Evolutionary conservation across 495 filamentous ascomycete genomes (phyloP).

Genomic region (Xylaria castorea): DNA sequence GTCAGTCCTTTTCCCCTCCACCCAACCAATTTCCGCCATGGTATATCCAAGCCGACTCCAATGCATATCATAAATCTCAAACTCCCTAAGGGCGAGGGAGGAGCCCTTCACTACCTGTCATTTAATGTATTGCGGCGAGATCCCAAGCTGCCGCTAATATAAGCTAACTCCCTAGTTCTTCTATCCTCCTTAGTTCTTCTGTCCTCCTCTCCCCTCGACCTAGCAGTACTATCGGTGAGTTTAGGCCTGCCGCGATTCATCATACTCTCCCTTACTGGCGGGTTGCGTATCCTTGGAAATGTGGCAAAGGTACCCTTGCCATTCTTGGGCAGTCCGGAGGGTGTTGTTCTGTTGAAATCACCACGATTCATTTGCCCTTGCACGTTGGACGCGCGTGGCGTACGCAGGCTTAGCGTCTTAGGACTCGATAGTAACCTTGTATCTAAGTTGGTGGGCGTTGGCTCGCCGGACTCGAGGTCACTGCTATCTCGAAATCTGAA

Average conservation of each 20-base stretch:
- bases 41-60: constrained; percentile 18
- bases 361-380: not conserved
- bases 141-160: not conserved
- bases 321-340: constrained; percentile 34
- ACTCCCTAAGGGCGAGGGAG: not conserved
- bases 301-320: constrained; percentile 35
- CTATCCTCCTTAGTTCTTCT: constrained; percentile 26
- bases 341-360: not conserved
- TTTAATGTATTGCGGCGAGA: not conserved
- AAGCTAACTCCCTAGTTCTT: constrained; percentile 15
- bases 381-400: not conserved
- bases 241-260: constrained; percentile 29
- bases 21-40: not conserved
- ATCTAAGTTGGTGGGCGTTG: constrained; percentile 28
- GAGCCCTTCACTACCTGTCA: not conserved
- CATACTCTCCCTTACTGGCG: constrained; percentile 26
- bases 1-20: not conserved
- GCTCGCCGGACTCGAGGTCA: constrained; percentile 36
- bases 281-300: constrained; percentile 34
- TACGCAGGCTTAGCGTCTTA: constrained; percentile 31
- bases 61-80: not conserved
- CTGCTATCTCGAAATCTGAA: constrained; percentile 41
- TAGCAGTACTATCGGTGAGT: constrained; percentile 18
- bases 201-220: constrained; percentile 28
- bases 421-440: constrained; percentile 24